Evolutionary conservation across 202 grass and related monocot genomes (phyloP).

Genomic region (Carex sylvatica): DNA sequence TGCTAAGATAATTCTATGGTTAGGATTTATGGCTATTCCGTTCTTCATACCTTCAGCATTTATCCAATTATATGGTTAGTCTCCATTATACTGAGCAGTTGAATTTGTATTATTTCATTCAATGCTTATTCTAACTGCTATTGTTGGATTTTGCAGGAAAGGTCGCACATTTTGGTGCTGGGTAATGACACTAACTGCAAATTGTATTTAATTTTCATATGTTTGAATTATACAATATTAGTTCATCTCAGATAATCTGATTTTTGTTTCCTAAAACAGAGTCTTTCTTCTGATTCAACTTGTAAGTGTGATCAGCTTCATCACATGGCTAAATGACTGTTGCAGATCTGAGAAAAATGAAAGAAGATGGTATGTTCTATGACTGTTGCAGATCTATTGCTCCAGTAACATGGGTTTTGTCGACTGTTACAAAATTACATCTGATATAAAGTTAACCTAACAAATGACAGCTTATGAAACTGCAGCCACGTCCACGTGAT

Average conservation of each 20-base stretch:
- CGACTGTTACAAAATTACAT: neutral
- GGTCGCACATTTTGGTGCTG: conserved; percentile 83
- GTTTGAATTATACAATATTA: neutral
- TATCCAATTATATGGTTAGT: conserved; percentile 83
- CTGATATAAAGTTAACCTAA: conserved; percentile 23
- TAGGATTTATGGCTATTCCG: conserved; percentile 57
- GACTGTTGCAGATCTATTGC: neutral
- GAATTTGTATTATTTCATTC: neutral
- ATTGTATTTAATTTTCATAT: conserved; percentile 13
- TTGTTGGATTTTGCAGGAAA: conserved; percentile 52
- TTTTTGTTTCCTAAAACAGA: conserved; percentile 37
- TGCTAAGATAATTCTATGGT: conserved; percentile 75
- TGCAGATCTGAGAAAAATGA: conserved; percentile 59
- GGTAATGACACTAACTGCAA: conserved; percentile 36
- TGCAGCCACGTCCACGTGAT: conserved; percentile 67
- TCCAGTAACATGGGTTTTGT: neutral
- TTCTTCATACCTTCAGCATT: conserved; percentile 75
- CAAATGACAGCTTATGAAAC: conserved; percentile 14
- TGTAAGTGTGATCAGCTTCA: conserved; percentile 84
- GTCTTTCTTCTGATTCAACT: conserved; percentile 91
- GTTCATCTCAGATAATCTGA: neutral
- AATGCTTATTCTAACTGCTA: neutral
- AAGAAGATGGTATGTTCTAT: conserved; percentile 61
- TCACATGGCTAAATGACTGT: conserved; percentile 91
- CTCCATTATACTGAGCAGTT: neutral